These are phyloP conservation scores for Cyberlindnera euphorbiiphila DNA, from an alignment of 805 yeast genomes.

Conservation along the genomic window DNA sequence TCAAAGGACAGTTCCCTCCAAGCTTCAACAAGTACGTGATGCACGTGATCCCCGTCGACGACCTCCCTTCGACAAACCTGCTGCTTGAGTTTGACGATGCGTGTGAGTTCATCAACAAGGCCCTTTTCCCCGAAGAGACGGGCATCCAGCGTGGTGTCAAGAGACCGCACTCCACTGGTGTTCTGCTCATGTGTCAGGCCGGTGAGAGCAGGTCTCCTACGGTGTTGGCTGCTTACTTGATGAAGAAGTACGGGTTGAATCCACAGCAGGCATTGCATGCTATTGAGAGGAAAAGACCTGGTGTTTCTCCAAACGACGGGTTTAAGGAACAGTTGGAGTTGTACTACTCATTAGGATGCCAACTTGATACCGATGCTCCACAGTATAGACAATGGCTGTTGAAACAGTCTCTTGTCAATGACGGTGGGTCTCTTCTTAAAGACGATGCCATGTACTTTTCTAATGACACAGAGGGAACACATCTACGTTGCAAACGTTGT, in stretches of 20 bases:
- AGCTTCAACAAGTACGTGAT: conserved; percentile 46
- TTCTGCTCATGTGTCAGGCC: conserved; percentile 77
- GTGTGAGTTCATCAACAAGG: conserved; percentile 62
- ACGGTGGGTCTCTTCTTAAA: too few relatives aligned
- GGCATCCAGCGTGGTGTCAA: conserved; percentile 26
- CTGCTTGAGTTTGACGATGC: conserved; percentile 57
- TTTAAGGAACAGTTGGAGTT: conserved; percentile 70
- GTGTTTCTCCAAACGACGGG: conserved; percentile 67
- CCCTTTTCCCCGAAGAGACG: conserved; percentile 44
- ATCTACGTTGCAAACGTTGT: conserved; percentile 78
- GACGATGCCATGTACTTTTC: too few relatives aligned
- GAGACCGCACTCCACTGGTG: conserved; percentile 39
- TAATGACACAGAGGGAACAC: conserved; percentile 28
- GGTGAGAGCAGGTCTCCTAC: conserved; percentile 92
- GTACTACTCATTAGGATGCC: conserved; percentile 45
- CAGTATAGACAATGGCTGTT: conserved; percentile 43
- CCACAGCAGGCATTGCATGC: conserved; percentile 68
- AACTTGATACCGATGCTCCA: conserved; percentile 30
- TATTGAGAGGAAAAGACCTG: conserved; percentile 57
- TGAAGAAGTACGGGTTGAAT: conserved; percentile 65
- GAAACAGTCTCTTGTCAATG: too few relatives aligned
- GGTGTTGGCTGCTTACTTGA: conserved; percentile 80
- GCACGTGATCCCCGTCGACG: conserved; percentile 67
- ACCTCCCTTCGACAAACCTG: conserved; percentile 63
- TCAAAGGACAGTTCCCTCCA: conserved; percentile 60